Evolutionary conservation across 257 asterid species (phyloP), one percentile per base, ranked within the genome.

Genomic region (Eustoma russellianum): DNA sequence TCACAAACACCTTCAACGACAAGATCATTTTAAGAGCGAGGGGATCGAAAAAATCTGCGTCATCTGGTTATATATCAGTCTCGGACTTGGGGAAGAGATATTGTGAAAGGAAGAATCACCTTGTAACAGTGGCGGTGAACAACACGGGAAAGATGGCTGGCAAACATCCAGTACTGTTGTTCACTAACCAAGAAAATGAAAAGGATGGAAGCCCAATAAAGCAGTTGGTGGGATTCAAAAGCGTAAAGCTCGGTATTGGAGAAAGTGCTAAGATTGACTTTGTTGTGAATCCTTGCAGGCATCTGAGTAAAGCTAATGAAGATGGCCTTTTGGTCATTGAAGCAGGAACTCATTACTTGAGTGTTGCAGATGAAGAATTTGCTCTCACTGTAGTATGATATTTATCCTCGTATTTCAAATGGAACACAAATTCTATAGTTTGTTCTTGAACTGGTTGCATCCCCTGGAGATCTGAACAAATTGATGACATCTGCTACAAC

Each of bases 121-220:
- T 81, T n/a, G 81, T 56, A 9, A 16, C 19, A 13, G 75, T 85
- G 54, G 67, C 62, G 6, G 83, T 77, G 30, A 60, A 61, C 5
- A 82, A 85, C 45, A 41, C 19, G 0, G 89, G 93, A 14, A 51
- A 53, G 47, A 76, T 62, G 74, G 53, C 50, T 0, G 83, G 95
- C 5, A 85, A 46, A 54, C 89, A 82, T 54, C 85, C 87, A 0
- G 68, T 63, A 0, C 60, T 82, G 17, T 46, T 86, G 52, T 82
- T 80, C 48, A 67, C 59, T 4, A 67, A 59, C 52, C 40, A 59
- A 13, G 66, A 61, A 14, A 59, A 64, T 0, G 53, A n/a, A 5
- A 50, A 58, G 45, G 52, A 65, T 13, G 79, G 73, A 33, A 50
- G 38, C 41, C 78, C 83, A 13, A 17, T 6, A 24, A 85, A 75